Evolutionary conservation across 805 yeast genomes (phyloP).

Genomic region (Metschnikowia colocasiae): DNA sequence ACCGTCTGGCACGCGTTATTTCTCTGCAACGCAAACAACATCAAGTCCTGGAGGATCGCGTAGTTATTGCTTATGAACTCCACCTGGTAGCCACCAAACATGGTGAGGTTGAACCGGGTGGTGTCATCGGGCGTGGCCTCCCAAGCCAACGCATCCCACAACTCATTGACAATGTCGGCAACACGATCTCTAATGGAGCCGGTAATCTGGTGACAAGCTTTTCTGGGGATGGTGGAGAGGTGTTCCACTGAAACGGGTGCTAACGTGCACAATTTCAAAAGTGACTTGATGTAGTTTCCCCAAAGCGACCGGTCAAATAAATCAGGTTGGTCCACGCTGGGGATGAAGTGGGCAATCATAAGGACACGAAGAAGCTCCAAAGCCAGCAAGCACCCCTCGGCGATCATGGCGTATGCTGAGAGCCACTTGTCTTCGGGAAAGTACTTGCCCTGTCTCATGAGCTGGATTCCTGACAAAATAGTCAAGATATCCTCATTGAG

Average conservation of each 20-base stretch:
- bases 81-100: constrained; percentile 69
- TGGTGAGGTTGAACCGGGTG: constrained; percentile 54
- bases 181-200: constrained; percentile 61
- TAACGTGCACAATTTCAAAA: constrained; percentile 58
- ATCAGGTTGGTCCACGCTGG: constrained; percentile 48
- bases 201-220: constrained; percentile 61
- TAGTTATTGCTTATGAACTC: constrained; percentile 56
- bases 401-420: constrained; percentile 55
- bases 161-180: constrained; percentile 49
- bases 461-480: constrained; percentile 47
- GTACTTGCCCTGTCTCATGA: constrained; percentile 50
- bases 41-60: constrained; percentile 58
- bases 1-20: constrained; percentile 56
- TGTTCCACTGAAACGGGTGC: constrained; percentile 68
- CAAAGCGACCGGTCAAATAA: constrained; percentile 59
- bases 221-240: constrained; percentile 66
- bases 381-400: constrained; percentile 53
- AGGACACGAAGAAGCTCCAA: constrained; percentile 52
- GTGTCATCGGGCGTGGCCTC: constrained; percentile 52
- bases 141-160: constrained; percentile 78
- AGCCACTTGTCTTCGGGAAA: constrained; percentile 74
- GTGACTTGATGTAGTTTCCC: constrained; percentile 60
- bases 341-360: constrained; percentile 49
- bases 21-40: constrained; percentile 66
- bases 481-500: constrained; percentile 41